Percentiles rank a stretch among this genome's conserved stretches.
phyloP scores from a whole-genome alignment of 129 eudicot genomes.

The Oenanthe sinensis region DNA sequence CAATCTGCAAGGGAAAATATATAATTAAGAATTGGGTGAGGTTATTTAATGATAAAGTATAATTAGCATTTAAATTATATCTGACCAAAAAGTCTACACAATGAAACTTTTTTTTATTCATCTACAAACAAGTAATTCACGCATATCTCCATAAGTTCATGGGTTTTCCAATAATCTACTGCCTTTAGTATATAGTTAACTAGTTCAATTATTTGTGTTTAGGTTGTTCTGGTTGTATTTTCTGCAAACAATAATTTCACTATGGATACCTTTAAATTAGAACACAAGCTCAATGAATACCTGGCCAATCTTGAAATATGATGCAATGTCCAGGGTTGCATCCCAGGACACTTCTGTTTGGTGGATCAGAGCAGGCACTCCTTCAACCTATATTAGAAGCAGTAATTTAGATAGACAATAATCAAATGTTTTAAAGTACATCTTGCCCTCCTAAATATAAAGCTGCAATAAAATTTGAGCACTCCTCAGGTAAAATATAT shows the following conservation, averaged over 20 bases:
- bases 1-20: constrained; percentile 37
- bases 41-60: not conserved
- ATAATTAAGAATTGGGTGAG: not conserved
- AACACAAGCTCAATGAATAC: constrained; percentile 21
- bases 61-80: not conserved
- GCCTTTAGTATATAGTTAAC: not conserved
- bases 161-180: not conserved
- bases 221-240: not conserved
- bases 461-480: not conserved
- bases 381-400: constrained; percentile 55
- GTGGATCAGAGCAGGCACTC: constrained; percentile 84
- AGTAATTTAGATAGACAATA: not conserved
- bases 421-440: not conserved
- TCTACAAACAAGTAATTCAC: not conserved
- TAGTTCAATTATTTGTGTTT: not conserved
- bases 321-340: constrained; percentile 51
- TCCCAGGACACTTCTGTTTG: constrained; percentile 96
- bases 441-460: not conserved
- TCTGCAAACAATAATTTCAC: not conserved
- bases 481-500: not conserved
- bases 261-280: not conserved
- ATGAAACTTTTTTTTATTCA: not conserved
- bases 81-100: too few relatives aligned
- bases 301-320: constrained; percentile 76
- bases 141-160: not conserved